Conservation (phyloP, 345 rosid genomes). For the Ceriops zippeliana region DNA sequence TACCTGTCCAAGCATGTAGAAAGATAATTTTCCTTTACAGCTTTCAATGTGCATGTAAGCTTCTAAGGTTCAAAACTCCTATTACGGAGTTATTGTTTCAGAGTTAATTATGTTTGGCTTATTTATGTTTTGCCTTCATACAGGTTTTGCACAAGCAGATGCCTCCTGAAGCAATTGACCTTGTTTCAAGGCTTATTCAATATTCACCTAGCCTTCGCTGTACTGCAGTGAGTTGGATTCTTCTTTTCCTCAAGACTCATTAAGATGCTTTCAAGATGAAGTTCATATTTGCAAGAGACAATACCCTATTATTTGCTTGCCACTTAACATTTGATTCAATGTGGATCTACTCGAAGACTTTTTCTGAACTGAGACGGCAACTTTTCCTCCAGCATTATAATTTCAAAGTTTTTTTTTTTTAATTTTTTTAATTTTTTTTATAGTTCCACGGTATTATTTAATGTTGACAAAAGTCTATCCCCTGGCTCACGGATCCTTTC, state of each 20-base stretch:
- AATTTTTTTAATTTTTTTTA: too few species aligned
- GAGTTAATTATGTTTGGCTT: not conserved
- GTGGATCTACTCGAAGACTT: not conserved
- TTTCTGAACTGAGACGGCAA: not conserved
- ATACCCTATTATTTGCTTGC: not conserved
- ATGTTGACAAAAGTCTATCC: not conserved
- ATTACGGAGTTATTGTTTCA: not conserved
- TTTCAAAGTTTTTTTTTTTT: not conserved
- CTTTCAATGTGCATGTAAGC: too few species aligned
- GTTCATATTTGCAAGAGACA: not conserved
- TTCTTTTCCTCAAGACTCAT: not conserved
- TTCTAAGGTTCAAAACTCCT: too few species aligned
- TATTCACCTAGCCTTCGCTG: conserved; percentile 80
- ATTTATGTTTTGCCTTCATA: conserved; percentile 1
- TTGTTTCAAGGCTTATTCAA: conserved; percentile 75
- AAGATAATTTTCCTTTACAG: not conserved
- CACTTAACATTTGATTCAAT: not conserved
- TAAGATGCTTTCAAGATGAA: not conserved
- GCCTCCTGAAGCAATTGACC: conserved; percentile 94
- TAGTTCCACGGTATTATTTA: not conserved
- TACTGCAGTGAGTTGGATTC: conserved; percentile 58
- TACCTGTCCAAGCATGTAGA: not conserved
- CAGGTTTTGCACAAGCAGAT: conserved; percentile 76
- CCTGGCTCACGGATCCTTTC: not conserved
- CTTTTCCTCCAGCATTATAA: not conserved